phyloP scores from a whole-genome alignment of 352 stramenopile species.

The Thalassiosira pacifica region DNA sequence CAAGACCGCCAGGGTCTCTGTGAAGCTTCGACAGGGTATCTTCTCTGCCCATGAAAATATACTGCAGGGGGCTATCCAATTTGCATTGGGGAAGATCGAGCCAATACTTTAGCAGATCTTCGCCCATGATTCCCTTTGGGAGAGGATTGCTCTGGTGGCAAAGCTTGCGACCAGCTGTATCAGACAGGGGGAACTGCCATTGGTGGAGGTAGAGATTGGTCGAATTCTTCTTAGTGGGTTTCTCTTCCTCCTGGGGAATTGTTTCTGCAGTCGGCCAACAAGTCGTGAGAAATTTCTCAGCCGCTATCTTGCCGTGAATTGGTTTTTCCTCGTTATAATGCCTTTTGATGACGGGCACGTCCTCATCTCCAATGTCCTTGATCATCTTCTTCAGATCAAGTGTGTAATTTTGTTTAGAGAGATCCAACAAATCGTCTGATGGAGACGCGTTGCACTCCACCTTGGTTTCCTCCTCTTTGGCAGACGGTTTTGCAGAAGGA shows the following conservation, averaged over 20 bases:
- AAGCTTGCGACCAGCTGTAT: conserved; percentile 84
- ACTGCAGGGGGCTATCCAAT: conserved; percentile 92
- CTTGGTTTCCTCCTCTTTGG: neutral
- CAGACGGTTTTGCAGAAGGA: neutral
- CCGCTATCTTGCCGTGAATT: conserved; percentile 74
- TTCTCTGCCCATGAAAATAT: conserved; percentile 94
- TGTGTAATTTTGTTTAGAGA: conserved; percentile 66
- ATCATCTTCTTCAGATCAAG: conserved; percentile 80
- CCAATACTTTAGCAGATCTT: conserved; percentile 94
- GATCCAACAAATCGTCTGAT: conserved; percentile 61
- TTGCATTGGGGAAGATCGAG: conserved; percentile 88
- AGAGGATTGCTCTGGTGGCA: conserved; percentile 82
- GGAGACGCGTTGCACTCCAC: neutral
- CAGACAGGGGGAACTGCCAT: conserved; percentile 93
- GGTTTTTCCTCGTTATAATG: conserved; percentile 82
- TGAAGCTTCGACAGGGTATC: conserved; percentile 92
- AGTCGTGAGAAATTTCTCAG: conserved; percentile 77
- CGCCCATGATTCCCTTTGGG: conserved; percentile 90
- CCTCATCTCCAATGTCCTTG: conserved; percentile 79
- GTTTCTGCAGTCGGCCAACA: conserved; percentile 68
- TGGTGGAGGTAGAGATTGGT: conserved; percentile 93
- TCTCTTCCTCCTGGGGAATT: conserved; percentile 25
- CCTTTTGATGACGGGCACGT: conserved; percentile 81
- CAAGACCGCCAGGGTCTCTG: conserved; percentile 90
- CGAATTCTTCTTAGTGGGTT: conserved; percentile 64